These are phyloP conservation scores for Diaporthe longicolla DNA, from an alignment of 2,329 filamentous ascomycete species.

Conservation along the genomic window DNA sequence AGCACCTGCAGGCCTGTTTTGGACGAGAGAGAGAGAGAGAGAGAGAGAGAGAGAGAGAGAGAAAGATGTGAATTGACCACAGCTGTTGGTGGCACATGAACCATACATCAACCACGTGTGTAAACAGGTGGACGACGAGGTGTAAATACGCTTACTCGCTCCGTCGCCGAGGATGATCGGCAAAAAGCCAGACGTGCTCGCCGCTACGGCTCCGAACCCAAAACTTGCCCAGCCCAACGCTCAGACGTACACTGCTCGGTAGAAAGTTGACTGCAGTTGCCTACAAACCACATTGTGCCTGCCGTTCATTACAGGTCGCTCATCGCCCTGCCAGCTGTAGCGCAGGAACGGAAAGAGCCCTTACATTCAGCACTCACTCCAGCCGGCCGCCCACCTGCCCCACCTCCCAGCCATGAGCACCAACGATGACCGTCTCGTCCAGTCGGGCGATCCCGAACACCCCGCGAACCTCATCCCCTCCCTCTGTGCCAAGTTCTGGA, in stretches of 20 bases:
- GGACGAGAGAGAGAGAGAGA: background rate
- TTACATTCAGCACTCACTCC: background rate
- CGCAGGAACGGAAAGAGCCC: too few species aligned
- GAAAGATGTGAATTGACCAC: background rate
- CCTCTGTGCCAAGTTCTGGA: conserved; percentile 96
- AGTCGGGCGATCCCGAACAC: conserved; percentile 80
- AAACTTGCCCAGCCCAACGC: background rate
- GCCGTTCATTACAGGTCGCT: too few species aligned
- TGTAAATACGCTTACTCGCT: background rate
- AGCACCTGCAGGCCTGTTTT: too few species aligned
- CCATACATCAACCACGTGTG: conserved; percentile 1
- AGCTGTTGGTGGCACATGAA: background rate
- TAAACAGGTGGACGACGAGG: background rate
- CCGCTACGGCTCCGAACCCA: conserved; percentile 12
- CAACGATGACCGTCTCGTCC: conserved; percentile 68
- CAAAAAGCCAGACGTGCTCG: conserved; percentile 29
- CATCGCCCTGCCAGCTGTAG: too few species aligned
- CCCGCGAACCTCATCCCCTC: conserved; percentile 96
- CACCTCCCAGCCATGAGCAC: conserved; percentile 45
- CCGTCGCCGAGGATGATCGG: conserved; percentile 19
- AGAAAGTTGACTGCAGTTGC: too few species aligned
- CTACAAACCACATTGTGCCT: too few species aligned
- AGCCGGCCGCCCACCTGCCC: too few species aligned
- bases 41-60: background rate
- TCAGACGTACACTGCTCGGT: too few species aligned